Conservation (phyloP, 768 basidiomycete species). For the Tulasnella sp. region DNA sequence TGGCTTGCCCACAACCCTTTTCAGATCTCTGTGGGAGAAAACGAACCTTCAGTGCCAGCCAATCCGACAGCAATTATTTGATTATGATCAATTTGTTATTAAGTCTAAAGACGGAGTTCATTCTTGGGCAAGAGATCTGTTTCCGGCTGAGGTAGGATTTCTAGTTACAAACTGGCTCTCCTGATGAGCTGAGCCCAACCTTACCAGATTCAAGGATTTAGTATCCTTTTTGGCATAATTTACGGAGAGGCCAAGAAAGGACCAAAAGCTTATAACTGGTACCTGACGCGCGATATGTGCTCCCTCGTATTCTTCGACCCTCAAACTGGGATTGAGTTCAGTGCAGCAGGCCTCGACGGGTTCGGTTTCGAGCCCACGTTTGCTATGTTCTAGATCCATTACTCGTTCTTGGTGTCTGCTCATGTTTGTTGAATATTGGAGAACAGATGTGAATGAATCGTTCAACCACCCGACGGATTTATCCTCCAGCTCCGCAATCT, state of each 20-base stretch:
- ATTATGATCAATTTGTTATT: conserved; percentile 8
- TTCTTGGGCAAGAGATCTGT: background rate
- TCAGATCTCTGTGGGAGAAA: background rate
- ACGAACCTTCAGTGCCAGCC: background rate
- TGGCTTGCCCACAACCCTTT: background rate
- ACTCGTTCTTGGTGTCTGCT: background rate
- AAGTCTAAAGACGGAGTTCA: background rate
- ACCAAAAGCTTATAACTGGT: conserved; percentile 3
- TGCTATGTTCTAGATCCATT: background rate
- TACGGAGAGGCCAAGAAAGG: background rate
- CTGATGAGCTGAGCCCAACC: no score
- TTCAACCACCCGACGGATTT: no score
- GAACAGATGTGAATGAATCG: no score
- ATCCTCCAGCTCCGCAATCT: no score
- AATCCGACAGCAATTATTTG: background rate
- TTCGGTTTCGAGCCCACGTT: background rate
- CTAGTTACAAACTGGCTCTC: no score
- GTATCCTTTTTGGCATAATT: background rate
- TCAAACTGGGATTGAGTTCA: background rate
- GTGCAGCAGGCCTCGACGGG: background rate
- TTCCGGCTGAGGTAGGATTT: background rate
- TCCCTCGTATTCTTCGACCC: conserved; percentile 2
- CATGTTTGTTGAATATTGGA: background rate
- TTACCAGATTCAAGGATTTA: background rate
- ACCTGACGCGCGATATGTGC: background rate